Evolutionary conservation across 805 yeast genomes (phyloP), one percentile per base, ranked within the genome.

Genomic region (Blastobotrys americana): DNA sequence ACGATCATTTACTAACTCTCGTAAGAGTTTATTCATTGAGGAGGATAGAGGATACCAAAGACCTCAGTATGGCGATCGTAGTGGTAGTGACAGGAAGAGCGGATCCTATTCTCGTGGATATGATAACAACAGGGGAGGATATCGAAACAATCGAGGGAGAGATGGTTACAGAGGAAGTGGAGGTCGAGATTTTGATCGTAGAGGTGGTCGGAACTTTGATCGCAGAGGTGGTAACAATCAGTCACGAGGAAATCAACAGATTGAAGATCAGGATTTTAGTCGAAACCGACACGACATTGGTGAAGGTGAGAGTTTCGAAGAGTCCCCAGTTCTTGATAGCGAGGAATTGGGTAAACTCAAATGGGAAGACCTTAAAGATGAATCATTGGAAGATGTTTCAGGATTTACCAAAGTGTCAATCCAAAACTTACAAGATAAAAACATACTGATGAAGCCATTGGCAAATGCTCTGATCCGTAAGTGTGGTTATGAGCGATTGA

Each of bases 381-480:
- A 39, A 3, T 25, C 18, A 5, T 22, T 45, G 13, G 37, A 43
- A 3, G 43, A 37, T n/a, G 28, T 34, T 20, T 50, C 46, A 10
- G 55, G 55, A 5, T 54, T 59, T 39, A 59, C 65, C 4, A 45
- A 49, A 5, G 55, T 61, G 21, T 53, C 56, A 2, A 59, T 61
- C 2, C 27, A 43, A 41, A 43, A 46, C 4, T 46, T 63, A 25
- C 59, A 60, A 3, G 54, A 55, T 3, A 43, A 50, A 20, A 48
- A 52, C 17, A 42, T 63, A 16, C 47, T 62, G 3, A 51, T 56
- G 19, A 46, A 56, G 37, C 59, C 61, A 3, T 50, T 63, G 19
- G 66, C 58, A n/a, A 60, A 62, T 46, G 57, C 66, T 13, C 47
- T 63, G 44, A 34, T 53, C 19, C 51, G 59, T 54, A 54, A 60